Conservation (phyloP, 2,329 filamentous ascomycete genomes). For the Hymenoscyphus scutula region DNA sequence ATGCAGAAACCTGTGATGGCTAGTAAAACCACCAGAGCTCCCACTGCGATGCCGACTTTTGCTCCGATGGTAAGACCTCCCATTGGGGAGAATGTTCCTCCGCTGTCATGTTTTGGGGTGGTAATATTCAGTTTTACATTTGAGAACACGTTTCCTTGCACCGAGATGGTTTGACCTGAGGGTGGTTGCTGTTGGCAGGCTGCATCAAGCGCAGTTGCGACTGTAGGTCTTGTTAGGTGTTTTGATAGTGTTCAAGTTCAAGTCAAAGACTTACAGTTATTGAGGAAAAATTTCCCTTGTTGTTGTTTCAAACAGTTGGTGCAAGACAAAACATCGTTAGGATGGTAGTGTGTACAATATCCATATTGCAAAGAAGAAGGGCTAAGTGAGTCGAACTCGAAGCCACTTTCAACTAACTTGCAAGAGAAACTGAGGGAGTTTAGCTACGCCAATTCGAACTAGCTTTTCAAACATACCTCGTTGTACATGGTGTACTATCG, state of each 20-base stretch:
- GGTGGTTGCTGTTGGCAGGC: slow-evolving; percentile 54
- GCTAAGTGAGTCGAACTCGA: slow-evolving; percentile 48
- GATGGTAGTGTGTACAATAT: slow-evolving; percentile 53
- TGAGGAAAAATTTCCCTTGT: slow-evolving; percentile 42
- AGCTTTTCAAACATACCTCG: slow-evolving; percentile 42
- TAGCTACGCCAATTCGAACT: slow-evolving; percentile 1
- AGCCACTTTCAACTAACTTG: slow-evolving; percentile 45
- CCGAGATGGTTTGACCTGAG: slow-evolving; percentile 46
- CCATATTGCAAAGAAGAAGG: slow-evolving; percentile 39
- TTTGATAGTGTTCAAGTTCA: background rate
- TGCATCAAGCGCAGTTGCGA: slow-evolving; percentile 51
- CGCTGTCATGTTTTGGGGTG: slow-evolving; percentile 42
- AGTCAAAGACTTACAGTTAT: slow-evolving; percentile 49
- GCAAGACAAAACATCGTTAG: slow-evolving; percentile 44
- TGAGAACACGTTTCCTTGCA: slow-evolving; percentile 54
- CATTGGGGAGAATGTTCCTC: slow-evolving; percentile 5
- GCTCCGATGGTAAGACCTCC: slow-evolving; percentile 51
- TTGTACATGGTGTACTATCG: slow-evolving; percentile 46
- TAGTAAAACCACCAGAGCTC: slow-evolving; percentile 48
- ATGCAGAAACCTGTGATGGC: slow-evolving; percentile 50
- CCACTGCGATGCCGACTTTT: slow-evolving; percentile 58
- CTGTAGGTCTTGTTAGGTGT: slow-evolving; percentile 36
- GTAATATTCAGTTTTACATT: slow-evolving; percentile 48
- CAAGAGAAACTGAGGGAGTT: slow-evolving; percentile 48
- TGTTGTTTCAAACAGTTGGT: slow-evolving; percentile 45